Percentiles rank a stretch among this genome's conserved stretches.
phyloP scores from a whole-genome alignment of 1,284 basidiomycete species.

The Ceratobasidium sp. region DNA sequence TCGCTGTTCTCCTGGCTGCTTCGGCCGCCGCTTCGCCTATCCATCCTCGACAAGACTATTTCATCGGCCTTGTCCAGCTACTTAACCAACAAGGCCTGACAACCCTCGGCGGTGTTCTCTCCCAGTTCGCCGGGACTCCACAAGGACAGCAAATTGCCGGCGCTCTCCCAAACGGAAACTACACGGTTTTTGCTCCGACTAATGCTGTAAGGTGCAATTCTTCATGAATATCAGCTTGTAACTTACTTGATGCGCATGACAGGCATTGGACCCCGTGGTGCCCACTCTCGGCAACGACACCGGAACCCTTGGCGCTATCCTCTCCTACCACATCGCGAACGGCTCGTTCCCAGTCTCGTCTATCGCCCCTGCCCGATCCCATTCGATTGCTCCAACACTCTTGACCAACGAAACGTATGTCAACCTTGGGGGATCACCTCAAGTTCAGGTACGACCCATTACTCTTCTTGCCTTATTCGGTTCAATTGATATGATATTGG shows the following conservation, averaged over 20 bases:
- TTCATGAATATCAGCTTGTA: slow-evolving; percentile 43
- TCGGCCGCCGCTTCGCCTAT: not conserved
- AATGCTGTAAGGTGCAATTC: slow-evolving; percentile 49
- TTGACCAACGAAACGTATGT: slow-evolving; percentile 46
- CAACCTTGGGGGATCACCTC: slow-evolving; percentile 48
- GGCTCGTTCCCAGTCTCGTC: slow-evolving; percentile 47
- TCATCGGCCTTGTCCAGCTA: slow-evolving; percentile 16
- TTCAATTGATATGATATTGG: slow-evolving; percentile 41
- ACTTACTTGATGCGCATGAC: slow-evolving; percentile 52
- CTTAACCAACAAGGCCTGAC: slow-evolving; percentile 47
- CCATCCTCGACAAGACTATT: slow-evolving; percentile 23
- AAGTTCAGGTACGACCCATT: slow-evolving; percentile 44
- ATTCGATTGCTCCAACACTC: slow-evolving; percentile 34
- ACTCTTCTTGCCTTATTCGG: slow-evolving; percentile 44
- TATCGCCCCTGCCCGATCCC: slow-evolving; percentile 23
- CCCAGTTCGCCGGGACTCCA: slow-evolving; percentile 46
- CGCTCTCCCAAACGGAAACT: slow-evolving; percentile 47
- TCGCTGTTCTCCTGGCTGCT: not conserved
- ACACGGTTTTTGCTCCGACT: slow-evolving; percentile 52
- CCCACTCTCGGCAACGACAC: slow-evolving; percentile 4
- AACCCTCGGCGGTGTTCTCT: slow-evolving; percentile 46
- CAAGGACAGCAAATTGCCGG: slow-evolving; percentile 47
- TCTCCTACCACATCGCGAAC: slow-evolving; percentile 50
- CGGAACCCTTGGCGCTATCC: slow-evolving; percentile 2
- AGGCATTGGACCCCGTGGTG: slow-evolving; percentile 50